Conservation (phyloP, 2,329 filamentous ascomycete genomes). For the Aspergillus sergii region DNA sequence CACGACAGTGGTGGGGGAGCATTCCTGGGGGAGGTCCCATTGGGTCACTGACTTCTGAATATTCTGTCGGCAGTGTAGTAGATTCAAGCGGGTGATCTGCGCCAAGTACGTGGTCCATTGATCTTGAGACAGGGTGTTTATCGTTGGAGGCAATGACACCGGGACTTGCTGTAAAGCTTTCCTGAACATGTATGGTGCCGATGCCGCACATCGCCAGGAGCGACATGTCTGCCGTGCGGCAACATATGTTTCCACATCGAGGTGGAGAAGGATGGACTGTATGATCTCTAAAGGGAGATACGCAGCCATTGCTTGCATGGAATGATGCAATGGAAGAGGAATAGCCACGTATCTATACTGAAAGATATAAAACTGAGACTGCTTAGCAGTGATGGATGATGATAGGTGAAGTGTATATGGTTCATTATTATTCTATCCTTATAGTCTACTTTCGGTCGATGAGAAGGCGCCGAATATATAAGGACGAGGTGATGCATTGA, state of each 20-base stretch:
- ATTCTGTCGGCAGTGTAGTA: slow-evolving; percentile 14
- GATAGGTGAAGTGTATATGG: not conserved
- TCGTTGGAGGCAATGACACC: slow-evolving; percentile 11
- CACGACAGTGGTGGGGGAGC: slow-evolving; percentile 13
- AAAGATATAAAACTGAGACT: not conserved
- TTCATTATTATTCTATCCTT: not conserved
- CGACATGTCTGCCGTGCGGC: slow-evolving; percentile 21
- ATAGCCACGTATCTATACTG: not conserved
- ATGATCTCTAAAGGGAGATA: slow-evolving; percentile 23
- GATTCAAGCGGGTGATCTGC: slow-evolving; percentile 19
- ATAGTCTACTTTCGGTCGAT: not conserved
- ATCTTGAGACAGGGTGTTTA: slow-evolving; percentile 10
- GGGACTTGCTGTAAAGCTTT: slow-evolving; percentile 17
- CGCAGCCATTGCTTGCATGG: slow-evolving; percentile 6
- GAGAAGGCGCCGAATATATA: slow-evolving; percentile 1
- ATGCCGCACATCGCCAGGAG: slow-evolving; percentile 21
- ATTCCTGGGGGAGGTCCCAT: slow-evolving; percentile 12
- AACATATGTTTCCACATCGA: slow-evolving; percentile 21
- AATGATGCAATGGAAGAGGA: not conserved
- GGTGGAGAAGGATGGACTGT: slow-evolving; percentile 21
- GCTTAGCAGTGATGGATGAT: slow-evolving; percentile 1
- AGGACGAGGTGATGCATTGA: not conserved
- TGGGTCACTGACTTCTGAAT: slow-evolving; percentile 14
- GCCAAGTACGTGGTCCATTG: slow-evolving; percentile 22
- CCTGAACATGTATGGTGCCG: slow-evolving; percentile 19